A percentile compares a stretch with the other conserved stretches of the same genome.
Conservation (phyloP, 495 filamentous ascomycete species). For the Evansstolkia leycettana region DNA sequence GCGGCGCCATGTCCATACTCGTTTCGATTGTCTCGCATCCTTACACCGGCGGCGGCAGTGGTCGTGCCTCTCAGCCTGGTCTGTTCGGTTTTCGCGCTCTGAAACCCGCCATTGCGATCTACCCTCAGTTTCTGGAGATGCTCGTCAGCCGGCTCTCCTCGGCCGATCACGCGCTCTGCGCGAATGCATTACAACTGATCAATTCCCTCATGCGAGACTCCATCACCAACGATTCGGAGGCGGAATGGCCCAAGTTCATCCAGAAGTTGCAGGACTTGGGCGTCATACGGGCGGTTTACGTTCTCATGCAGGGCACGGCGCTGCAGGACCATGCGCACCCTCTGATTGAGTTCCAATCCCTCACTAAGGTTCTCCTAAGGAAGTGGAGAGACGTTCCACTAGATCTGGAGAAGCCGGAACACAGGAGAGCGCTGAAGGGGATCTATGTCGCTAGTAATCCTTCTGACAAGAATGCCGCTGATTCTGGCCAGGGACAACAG, state of each 20-base stretch:
- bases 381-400: slow-evolving; percentile 85
- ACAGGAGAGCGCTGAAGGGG: slow-evolving; percentile 74
- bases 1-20: slow-evolving; percentile 92
- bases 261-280: slow-evolving; percentile 87
- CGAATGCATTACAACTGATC: slow-evolving; percentile 87
- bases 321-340: slow-evolving; percentile 91
- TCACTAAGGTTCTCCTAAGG: slow-evolving; percentile 79
- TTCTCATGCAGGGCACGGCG: slow-evolving; percentile 84
- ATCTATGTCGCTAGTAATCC: slow-evolving; percentile 75
- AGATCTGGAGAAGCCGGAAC: slow-evolving; percentile 77
- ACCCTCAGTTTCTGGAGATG: slow-evolving; percentile 91
- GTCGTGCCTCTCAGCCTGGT: slow-evolving; percentile 30
- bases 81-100: slow-evolving; percentile 78
- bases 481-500: slow-evolving; percentile 39
- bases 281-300: slow-evolving; percentile 81
- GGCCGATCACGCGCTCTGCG: slow-evolving; percentile 92
- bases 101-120: slow-evolving; percentile 79
- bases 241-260: slow-evolving; percentile 92
- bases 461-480: slow-evolving; percentile 17
- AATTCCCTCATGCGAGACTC: slow-evolving; percentile 93
- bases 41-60: slow-evolving; percentile 27
- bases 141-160: slow-evolving; percentile 79
- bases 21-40: slow-evolving; percentile 86
- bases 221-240: slow-evolving; percentile 62
- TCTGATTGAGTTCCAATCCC: slow-evolving; percentile 80